Evolutionary conservation across 2,329 filamentous ascomycete species (phyloP), one percentile per base, ranked within the genome.

Genomic region (Celoporthe dispersa): DNA sequence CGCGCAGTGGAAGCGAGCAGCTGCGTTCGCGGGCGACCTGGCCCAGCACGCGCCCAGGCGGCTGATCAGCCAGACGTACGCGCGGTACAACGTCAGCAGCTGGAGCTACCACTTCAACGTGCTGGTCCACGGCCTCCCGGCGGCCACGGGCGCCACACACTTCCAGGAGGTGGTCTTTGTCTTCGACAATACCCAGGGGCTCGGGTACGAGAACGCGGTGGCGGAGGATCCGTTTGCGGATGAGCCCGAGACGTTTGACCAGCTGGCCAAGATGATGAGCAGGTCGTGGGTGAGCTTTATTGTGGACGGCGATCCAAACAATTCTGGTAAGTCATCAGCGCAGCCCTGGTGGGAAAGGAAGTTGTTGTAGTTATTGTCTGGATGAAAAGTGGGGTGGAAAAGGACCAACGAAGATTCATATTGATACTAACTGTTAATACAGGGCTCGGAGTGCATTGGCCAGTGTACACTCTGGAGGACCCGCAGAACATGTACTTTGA

Each of bases 251-350:
- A 81, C 80, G 1, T 84, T 81, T 69, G 68, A 78, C 16, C 72
- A 78, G 7, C 76, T 88, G 28, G 82, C 84, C 16, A 76, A 81
- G 48, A 76, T 84, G 72, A 87, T 87, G 84, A 80, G 80, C 67
- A 78, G 80, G 67, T 84, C 84, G 81, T 87, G 86, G 86, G 81
- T 84, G 33, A 80, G 79, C 2, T 88, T 87, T 71, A 81, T 86
- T 63, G 78, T 82, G 66, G 78, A 79, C 62, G 74, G 81, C 28
- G 78, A 85, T 74, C 85, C 85, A 22, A 85, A 83, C 70, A 70
- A 76, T 62, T 51, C 66, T 60, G 72, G 73, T 72, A 71, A 61
- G 73, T 73, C 44, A 39, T 22, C 14, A 33, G 2, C n/a, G n/a
- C n/a, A n/a, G n/a, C n/a, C 35, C 31, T 39, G 3, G 3, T 39